A percentile compares a stretch with the other conserved stretches of the same genome.
Conservation (phyloP, 2,329 filamentous ascomycete genomes). For the Diaporthe humulicola region DNA sequence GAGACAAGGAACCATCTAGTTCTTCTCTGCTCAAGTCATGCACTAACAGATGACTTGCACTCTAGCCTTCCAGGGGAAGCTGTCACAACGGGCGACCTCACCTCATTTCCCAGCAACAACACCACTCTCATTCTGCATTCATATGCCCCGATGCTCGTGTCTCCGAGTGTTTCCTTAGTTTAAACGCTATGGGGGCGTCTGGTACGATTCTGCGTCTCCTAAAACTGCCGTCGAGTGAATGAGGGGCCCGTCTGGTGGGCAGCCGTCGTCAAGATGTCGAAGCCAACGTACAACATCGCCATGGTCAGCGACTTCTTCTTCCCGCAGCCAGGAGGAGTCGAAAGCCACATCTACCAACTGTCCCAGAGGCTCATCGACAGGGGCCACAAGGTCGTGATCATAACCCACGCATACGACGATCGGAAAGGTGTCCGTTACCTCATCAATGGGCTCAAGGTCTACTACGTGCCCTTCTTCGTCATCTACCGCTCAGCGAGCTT, state of each 20-base stretch:
- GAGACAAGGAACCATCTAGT: background rate
- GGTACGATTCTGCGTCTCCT: background rate
- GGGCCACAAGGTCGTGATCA: conserved; percentile 97
- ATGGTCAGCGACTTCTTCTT: conserved; percentile 99
- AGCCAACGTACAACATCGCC: conserved; percentile 75
- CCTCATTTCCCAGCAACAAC: conserved; percentile 20
- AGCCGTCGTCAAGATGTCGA: conserved; percentile 57
- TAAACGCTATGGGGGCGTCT: background rate
- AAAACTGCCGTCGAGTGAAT: conserved; percentile 13
- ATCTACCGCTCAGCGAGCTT: conserved; percentile 95
- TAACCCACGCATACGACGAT: conserved; percentile 94
- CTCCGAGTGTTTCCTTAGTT: background rate
- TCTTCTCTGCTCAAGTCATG: background rate
- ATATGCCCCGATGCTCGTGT: background rate
- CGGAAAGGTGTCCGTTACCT: conserved; percentile 94
- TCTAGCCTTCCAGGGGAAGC: conserved; percentile 21
- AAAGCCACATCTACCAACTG: conserved; percentile 98
- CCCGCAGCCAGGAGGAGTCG: conserved; percentile 94
- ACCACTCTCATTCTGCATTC: background rate
- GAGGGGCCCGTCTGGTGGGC: background rate
- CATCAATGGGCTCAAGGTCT: conserved; percentile 98
- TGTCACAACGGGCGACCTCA: background rate
- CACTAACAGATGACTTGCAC: background rate
- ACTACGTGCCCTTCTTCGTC: conserved; percentile 95
- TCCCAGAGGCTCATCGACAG: conserved; percentile 97